Percentiles rank a stretch among this genome's conserved stretches.
phyloP scores from a whole-genome alignment of 2,329 filamentous ascomycete species.

The Trichoderma sp. region DNA sequence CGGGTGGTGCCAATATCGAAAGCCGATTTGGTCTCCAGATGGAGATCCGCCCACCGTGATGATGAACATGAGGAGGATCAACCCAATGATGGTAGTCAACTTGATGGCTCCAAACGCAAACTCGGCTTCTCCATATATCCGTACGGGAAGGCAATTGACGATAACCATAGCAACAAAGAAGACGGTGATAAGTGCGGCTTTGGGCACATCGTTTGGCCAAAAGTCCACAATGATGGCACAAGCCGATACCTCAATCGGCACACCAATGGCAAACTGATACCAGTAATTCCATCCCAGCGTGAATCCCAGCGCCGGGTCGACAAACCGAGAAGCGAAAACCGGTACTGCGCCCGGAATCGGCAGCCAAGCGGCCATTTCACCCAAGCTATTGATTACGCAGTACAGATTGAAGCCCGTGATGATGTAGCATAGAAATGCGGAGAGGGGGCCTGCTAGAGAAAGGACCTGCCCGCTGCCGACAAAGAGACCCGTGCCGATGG shows the following conservation, averaged over 20 bases:
- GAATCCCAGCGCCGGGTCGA: slow-evolving; percentile 49
- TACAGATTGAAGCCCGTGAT: slow-evolving; percentile 51
- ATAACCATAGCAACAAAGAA: slow-evolving; percentile 43
- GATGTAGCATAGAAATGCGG: slow-evolving; percentile 45
- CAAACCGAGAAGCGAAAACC: slow-evolving; percentile 51
- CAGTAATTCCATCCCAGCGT: slow-evolving; percentile 56
- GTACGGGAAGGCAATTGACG: slow-evolving; percentile 43
- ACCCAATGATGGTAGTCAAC: slow-evolving; percentile 50
- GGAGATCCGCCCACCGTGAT: slow-evolving; percentile 51
- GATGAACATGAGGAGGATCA: slow-evolving; percentile 53
- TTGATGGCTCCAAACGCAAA: slow-evolving; percentile 53
- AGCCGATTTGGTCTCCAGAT: slow-evolving; percentile 46
- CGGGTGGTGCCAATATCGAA: slow-evolving; percentile 48
- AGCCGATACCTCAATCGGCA: slow-evolving; percentile 51
- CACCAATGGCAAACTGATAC: slow-evolving; percentile 52
- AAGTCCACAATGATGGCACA: slow-evolving; percentile 51
- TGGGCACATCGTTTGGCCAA: slow-evolving; percentile 39
- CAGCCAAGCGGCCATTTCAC: slow-evolving; percentile 63
- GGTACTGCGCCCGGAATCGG: slow-evolving; percentile 58
- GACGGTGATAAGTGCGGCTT: slow-evolving; percentile 40
- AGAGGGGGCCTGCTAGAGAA: slow-evolving; percentile 46
- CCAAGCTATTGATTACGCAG: slow-evolving; percentile 52
- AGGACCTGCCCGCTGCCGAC: slow-evolving; percentile 47
- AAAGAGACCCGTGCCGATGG: slow-evolving; percentile 49
- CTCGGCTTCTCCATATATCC: slow-evolving; percentile 57